phyloP scores from a whole-genome alignment of 1,284 basidiomycete genomes.

The Cryptococcus sp. region DNA sequence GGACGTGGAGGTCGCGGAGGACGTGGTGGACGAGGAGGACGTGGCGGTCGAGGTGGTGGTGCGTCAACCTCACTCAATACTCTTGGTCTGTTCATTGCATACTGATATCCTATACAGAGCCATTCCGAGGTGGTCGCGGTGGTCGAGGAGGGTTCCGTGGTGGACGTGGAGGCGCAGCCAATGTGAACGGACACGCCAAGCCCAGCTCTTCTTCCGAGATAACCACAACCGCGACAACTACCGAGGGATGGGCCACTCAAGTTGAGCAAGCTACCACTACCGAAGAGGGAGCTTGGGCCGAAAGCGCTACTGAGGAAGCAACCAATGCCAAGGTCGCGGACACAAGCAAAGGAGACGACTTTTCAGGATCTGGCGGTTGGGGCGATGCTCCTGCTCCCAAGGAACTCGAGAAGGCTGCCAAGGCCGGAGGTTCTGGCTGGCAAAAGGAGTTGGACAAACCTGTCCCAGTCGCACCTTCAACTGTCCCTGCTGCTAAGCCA shows the following conservation, averaged over 20 bases:
- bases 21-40: slow-evolving; percentile 47
- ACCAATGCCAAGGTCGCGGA: slow-evolving; percentile 14
- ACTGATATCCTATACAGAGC: slow-evolving; percentile 24
- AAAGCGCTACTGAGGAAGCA: slow-evolving; percentile 8
- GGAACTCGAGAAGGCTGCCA: slow-evolving; percentile 47
- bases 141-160: slow-evolving; percentile 47
- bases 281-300: slow-evolving; percentile 26
- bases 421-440: slow-evolving; percentile 38
- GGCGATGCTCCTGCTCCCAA: slow-evolving; percentile 47
- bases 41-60: slow-evolving; percentile 44
- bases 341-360: slow-evolving; percentile 42
- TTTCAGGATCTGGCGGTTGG: slow-evolving; percentile 45
- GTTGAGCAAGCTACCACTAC: slow-evolving; percentile 40
- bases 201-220: slow-evolving; percentile 18
- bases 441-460: slow-evolving; percentile 41
- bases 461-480: slow-evolving; percentile 24
- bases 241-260: slow-evolving; percentile 45
- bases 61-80: slow-evolving; percentile 8
- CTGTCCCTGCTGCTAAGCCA: slow-evolving; percentile 37
- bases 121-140: slow-evolving; percentile 39
- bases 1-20: slow-evolving; percentile 39
- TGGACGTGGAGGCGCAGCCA: slow-evolving; percentile 42
- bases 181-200: slow-evolving; percentile 27
- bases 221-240: slow-evolving; percentile 42
- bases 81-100: slow-evolving; percentile 3